Evolutionary conservation across 805 yeast species (phyloP), one percentile per base, ranked within the genome.

Genomic region (Kluyveromyces nonfermentans): DNA sequence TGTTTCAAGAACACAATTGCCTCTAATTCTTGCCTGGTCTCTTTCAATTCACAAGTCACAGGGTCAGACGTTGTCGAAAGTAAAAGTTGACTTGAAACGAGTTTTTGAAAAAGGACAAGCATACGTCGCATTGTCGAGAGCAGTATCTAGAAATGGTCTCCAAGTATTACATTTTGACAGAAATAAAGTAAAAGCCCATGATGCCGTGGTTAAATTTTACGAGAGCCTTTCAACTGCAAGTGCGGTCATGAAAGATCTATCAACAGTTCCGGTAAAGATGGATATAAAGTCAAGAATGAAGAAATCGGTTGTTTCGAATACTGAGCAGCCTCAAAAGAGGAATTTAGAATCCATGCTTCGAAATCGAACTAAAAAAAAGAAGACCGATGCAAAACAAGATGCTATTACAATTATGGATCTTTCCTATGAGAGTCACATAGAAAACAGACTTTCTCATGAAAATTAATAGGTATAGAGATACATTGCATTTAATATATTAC

Each of bases 1-100:
- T 12, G 95, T 85, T 1, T 71, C 82, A 1, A 70, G 97, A 53
- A 69, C 72, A 0, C 98, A 93, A 57, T 52, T 93, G 2, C 98
- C 98, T 0, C 65, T 93, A 42, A 80, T 90, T 53, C 67, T 89
- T n/a, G 95, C 98, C 0, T 93, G 97, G 97, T 88, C 98, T 0
- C 64, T 93, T 36, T 88, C 97, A 0, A 89, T 93, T 37, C 98
- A 93, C 60, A 90, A 93, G 65, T 80, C 97, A 0, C 98, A 90
- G 61, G 98, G 98, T 1, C 89, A 90, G 63, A 85, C 97, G 0
- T 63, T 88, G 36, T 79, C 82, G 4, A 71, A 75, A 44, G 88
- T 85, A 4, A 74, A 74, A 49, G 95, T 90, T 5, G 95, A 93
- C 59, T 70, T 90, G 48, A 69, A 73, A 32, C 71, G 72, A 44